phyloP scores from a whole-genome alignment of 176 grass and related monocot species.

The Eleusine coracana region DNA sequence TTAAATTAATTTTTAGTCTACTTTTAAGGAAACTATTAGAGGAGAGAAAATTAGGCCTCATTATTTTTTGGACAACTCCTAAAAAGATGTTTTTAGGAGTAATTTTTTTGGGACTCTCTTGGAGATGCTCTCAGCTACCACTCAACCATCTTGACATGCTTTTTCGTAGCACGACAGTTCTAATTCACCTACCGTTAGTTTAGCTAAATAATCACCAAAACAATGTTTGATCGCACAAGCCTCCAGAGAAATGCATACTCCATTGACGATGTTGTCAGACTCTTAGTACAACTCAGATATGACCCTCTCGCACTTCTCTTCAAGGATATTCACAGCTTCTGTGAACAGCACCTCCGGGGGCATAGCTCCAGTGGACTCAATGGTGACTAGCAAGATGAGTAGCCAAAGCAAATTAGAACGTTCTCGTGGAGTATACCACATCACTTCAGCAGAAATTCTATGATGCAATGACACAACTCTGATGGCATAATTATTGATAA shows the following conservation, averaged over 20 bases:
- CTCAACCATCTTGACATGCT: too few species aligned
- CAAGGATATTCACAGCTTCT: constrained; percentile 77
- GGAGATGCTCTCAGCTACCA: too few species aligned
- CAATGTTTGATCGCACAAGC: not conserved
- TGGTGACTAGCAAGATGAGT: constrained; percentile 61
- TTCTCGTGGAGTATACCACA: not conserved
- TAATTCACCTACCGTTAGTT: not conserved
- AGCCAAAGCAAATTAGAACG: not conserved
- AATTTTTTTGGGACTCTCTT: too few species aligned
- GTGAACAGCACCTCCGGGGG: constrained; percentile 76
- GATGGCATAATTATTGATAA: not conserved
- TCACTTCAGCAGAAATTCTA: not conserved
- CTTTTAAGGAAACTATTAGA: too few species aligned
- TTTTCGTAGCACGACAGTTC: too few species aligned
- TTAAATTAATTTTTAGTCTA: too few species aligned
- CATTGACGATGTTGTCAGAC: not conserved
- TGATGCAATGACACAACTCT: not conserved
- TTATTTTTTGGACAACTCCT: too few species aligned
- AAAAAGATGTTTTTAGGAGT: too few species aligned
- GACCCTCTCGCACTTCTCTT: constrained; percentile 76
- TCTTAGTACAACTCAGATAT: constrained; percentile 72
- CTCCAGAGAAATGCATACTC: not conserved
- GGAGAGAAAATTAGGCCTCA: too few species aligned
- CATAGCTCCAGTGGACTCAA: constrained; percentile 67
- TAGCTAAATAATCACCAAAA: not conserved